Base-by-base conservation (phyloP, 1,139 yeast genomes). In the Saccharomyces hybrid region DNA sequence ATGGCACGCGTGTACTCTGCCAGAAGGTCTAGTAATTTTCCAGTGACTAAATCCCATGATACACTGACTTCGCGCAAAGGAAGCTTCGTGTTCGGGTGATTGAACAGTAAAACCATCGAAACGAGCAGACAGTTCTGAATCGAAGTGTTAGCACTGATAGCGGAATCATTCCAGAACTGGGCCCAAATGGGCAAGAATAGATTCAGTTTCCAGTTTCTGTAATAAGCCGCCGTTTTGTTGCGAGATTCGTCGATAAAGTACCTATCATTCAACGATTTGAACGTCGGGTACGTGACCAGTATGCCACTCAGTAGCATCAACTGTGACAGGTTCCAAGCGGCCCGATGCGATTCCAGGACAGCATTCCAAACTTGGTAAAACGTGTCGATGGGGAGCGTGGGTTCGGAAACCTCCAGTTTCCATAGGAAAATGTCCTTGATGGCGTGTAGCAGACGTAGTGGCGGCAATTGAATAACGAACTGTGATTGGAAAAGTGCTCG, bases 321-420 rank as follows among this genome's bases (percentile, higher is more conserved):
- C 32, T 63, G 62, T 2, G 57, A 49, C 4, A 61, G 24, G 9
- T 64, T 56, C 69, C 71, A 66, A 12, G 54, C 46, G 3, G 52
- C 51, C 28, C 63, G 60, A 7, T 38, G 27, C 14, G 34, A 8
- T 44, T 2, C 5, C 26, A 44, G 64, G 55, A 24, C 55, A 55
- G 1, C 51, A 19, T 65, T 55, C 71, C 70, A 66, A 1, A 60
- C 50, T 14, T 47, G 16, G 53, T 56, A 66, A 51, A 68, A 68
- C 12, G 56, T 56, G 7, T 58, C 49, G 11, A 66, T 32, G 8
- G 61, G 31, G 9, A 68, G 47, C 1, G 54, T 52, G 1, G 71
- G 71, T 50, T 67, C 71, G 11, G 70, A 66, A 2, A 68, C 65
- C 48, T 65, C 61, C 26, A 67, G 53, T 51, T 68, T 68, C 68